Percentiles rank a stretch among this genome's conserved stretches.
These are phyloP conservation scores for Mycena latifolia DNA, from an alignment of 768 basidiomycete species.

Conservation along the genomic window DNA sequence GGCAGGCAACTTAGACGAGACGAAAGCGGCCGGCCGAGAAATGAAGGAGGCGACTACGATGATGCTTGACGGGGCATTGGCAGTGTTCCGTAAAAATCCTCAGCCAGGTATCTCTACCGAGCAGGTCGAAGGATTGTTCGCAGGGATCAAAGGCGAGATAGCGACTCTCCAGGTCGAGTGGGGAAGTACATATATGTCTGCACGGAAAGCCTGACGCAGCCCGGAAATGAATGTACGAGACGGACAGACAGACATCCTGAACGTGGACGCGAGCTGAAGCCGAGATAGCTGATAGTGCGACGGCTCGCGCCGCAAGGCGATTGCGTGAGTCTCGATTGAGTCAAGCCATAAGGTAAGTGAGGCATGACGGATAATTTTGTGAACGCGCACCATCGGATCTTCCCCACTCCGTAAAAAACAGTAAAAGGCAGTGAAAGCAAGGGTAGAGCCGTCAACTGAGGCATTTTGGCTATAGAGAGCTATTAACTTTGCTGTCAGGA, in stretches of 20 bases:
- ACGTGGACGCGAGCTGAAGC: not conserved
- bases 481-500: not conserved
- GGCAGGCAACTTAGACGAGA: not conserved
- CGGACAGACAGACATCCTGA: not conserved
- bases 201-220: not conserved
- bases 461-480: slow-evolving; percentile 17
- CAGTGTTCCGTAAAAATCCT: not conserved
- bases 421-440: slow-evolving; percentile 1
- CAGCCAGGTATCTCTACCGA: not conserved
- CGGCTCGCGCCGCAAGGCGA: slow-evolving; percentile 17
- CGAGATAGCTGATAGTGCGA: slow-evolving; percentile 17
- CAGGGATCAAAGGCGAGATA: not conserved
- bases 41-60: not conserved
- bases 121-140: not conserved
- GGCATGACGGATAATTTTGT: slow-evolving; percentile 2
- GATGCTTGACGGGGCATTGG: not conserved
- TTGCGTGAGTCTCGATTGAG: slow-evolving; percentile 20
- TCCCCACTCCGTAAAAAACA: slow-evolving; percentile 18
- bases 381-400: slow-evolving; percentile 9
- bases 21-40: not conserved
- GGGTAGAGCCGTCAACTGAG: slow-evolving; percentile 10
- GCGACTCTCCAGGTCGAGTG: slow-evolving; percentile 9
- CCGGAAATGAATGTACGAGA: not conserved
- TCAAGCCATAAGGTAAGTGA: slow-evolving; percentile 12
- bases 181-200: not conserved